Conservation (phyloP, 768 basidiomycete species). For the Boletus reticuloceps region DNA sequence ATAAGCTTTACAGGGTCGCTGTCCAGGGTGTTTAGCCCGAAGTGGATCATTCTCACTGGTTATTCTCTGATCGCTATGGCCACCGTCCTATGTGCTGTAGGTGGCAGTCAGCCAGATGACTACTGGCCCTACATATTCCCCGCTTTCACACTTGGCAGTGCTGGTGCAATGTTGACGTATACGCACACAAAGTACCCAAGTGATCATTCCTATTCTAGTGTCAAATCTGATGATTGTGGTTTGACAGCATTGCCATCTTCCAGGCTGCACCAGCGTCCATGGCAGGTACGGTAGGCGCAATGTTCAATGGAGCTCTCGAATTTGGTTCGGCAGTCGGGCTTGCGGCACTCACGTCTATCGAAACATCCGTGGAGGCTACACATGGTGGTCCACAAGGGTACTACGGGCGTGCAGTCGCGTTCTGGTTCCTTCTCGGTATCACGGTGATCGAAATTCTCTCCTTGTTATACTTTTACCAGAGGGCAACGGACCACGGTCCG, state of each 20-base stretch:
- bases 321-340: conserved; percentile 52
- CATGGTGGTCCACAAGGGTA: conserved; percentile 33
- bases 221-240: not conserved
- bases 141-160: not conserved
- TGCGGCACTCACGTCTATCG: conserved; percentile 47
- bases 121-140: not conserved
- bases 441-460: conserved; percentile 31
- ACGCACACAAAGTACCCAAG: not conserved
- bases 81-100: conserved; percentile 20
- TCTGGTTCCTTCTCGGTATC: conserved; percentile 44
- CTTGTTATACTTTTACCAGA: conserved; percentile 36
- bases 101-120: not conserved
- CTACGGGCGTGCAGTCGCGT: conserved; percentile 42
- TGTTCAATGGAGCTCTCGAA: conserved; percentile 54
- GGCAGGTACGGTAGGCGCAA: conserved; percentile 54
- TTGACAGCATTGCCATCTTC: conserved; percentile 48
- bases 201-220: not conserved
- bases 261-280: conserved; percentile 45
- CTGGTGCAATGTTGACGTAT: not conserved
- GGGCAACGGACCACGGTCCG: conserved; percentile 8
- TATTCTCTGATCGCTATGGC: conserved; percentile 36
- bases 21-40: conserved; percentile 36
- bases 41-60: conserved; percentile 46
- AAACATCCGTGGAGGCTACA: conserved; percentile 40
- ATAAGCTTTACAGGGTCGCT: conserved; percentile 39